phyloP scores from a whole-genome alignment of 495 filamentous ascomycete genomes.

The Xylaria flabelliformis region DNA sequence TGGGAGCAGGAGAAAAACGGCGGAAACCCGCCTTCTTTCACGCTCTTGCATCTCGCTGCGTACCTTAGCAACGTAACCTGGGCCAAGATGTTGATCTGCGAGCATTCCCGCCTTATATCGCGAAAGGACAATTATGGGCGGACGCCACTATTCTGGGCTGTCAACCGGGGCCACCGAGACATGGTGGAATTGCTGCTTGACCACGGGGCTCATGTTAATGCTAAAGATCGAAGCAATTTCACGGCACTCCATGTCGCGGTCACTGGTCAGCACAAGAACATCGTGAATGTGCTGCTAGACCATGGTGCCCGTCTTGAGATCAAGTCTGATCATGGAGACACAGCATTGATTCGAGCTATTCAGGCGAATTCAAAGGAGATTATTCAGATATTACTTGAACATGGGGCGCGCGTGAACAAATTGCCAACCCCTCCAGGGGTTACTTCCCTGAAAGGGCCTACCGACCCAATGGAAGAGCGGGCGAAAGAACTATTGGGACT shows the following conservation, averaged over 20 bases:
- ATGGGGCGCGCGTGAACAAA: conserved; percentile 25
- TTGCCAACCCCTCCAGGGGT: conserved; percentile 34
- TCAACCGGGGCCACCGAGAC: conserved; percentile 30
- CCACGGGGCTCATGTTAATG: conserved; percentile 41
- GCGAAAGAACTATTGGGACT: conserved; percentile 1
- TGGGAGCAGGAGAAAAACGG: conserved; percentile 42
- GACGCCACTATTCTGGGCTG: conserved; percentile 10
- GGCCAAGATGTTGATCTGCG: conserved; percentile 35
- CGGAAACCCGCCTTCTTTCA: conserved; percentile 34
- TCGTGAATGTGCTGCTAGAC: conserved; percentile 40
- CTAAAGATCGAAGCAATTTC: conserved; percentile 36
- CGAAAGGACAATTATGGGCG: conserved; percentile 12
- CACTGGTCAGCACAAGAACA: conserved; percentile 37
- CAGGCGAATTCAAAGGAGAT: conserved; percentile 30
- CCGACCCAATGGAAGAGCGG: neutral
- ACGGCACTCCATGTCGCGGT: conserved; percentile 42
- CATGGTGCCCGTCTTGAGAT: neutral
- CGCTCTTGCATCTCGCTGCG: conserved; percentile 49
- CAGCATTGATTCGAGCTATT: conserved; percentile 3
- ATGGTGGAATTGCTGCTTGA: conserved; percentile 37
- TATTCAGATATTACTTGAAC: conserved; percentile 28
- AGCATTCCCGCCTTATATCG: conserved; percentile 33
- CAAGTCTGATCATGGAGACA: neutral
- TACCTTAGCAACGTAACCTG: conserved; percentile 39
- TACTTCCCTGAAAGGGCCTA: conserved; percentile 32